Percentiles rank a stretch among this genome's conserved stretches.
Evolutionary conservation across 1,284 basidiomycete genomes (phyloP).

Genomic region (Ceratobasidium sp.): DNA sequence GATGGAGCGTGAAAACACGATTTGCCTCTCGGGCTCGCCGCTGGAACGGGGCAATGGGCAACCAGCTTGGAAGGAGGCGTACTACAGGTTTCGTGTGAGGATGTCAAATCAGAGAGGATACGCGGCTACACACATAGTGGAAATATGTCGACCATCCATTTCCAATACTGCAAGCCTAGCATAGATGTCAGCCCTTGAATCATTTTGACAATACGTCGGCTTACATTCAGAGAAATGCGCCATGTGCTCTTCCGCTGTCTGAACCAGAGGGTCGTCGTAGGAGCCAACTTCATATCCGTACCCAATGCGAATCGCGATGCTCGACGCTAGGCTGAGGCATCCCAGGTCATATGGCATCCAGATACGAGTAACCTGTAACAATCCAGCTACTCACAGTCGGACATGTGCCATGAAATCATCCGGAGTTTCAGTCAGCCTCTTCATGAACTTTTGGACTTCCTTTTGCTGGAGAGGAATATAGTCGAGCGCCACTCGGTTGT

Average conservation of each 20-base stretch:
- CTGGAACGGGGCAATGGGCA: background rate
- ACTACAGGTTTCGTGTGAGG: too few species aligned
- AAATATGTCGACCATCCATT: background rate
- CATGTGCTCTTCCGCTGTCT: background rate
- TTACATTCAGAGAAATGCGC: background rate
- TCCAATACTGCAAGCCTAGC: background rate
- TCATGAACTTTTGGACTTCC: too few species aligned
- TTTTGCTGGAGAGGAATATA: too few species aligned
- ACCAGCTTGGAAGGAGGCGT: background rate
- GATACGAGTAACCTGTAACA: too few species aligned
- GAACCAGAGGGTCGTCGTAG: too few species aligned
- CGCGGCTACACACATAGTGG: background rate
- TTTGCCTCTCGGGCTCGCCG: background rate
- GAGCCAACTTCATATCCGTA: background rate
- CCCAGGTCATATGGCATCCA: too few species aligned
- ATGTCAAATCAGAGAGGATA: background rate
- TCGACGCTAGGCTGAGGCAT: too few species aligned
- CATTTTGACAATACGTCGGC: background rate
- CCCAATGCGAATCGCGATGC: background rate
- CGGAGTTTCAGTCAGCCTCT: too few species aligned
- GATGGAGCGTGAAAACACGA: background rate
- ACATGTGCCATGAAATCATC: too few species aligned
- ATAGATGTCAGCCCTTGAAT: background rate
- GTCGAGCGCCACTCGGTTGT: too few species aligned
- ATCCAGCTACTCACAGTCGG: too few species aligned